Percentiles rank a stretch among this genome's conserved stretches.
Conservation (phyloP, 495 filamentous ascomycete genomes). For the Jackrogersella multiformis region DNA sequence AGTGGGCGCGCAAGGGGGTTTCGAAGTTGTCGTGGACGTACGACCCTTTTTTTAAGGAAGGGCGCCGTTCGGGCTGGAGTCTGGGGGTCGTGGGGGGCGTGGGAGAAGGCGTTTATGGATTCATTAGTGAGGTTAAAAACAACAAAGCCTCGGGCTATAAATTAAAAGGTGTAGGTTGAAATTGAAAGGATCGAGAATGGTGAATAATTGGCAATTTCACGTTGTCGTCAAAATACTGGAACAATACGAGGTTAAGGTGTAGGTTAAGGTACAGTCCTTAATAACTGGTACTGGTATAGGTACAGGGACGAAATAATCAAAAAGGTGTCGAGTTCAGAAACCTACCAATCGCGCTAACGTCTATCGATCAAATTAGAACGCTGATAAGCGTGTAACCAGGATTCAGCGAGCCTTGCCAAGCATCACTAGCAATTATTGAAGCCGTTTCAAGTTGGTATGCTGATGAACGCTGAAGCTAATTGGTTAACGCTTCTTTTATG, state of each 20-base stretch:
- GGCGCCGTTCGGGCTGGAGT: conserved; percentile 34
- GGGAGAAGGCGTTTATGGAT: conserved; percentile 25
- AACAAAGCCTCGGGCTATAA: background rate
- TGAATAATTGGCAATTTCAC: conserved; percentile 20
- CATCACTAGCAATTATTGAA: conserved; percentile 17
- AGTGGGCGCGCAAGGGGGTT: conserved; percentile 12
- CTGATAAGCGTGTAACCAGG: conserved; percentile 37
- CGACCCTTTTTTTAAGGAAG: conserved; percentile 31
- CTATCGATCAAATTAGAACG: conserved; percentile 37
- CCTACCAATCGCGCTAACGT: conserved; percentile 35
- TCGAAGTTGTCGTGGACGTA: conserved; percentile 19
- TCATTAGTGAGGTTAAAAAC: conserved; percentile 26
- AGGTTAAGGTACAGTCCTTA: too few relatives aligned
- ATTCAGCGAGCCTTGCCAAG: conserved; percentile 21
- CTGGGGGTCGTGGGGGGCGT: conserved; percentile 16
- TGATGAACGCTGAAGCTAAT: background rate
- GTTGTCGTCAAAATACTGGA: conserved; percentile 24
- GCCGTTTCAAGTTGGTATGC: conserved; percentile 28
- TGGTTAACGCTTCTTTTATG: background rate
- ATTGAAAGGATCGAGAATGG: conserved; percentile 13
- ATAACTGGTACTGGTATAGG: too few relatives aligned
- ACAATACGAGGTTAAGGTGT: too few relatives aligned
- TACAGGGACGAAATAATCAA: conserved; percentile 38
- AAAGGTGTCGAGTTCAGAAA: conserved; percentile 44
- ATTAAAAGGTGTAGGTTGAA: background rate